These are phyloP conservation scores for Liquidambar formosana DNA, from an alignment of 164 flowering plant species.

Conservation along the genomic window DNA sequence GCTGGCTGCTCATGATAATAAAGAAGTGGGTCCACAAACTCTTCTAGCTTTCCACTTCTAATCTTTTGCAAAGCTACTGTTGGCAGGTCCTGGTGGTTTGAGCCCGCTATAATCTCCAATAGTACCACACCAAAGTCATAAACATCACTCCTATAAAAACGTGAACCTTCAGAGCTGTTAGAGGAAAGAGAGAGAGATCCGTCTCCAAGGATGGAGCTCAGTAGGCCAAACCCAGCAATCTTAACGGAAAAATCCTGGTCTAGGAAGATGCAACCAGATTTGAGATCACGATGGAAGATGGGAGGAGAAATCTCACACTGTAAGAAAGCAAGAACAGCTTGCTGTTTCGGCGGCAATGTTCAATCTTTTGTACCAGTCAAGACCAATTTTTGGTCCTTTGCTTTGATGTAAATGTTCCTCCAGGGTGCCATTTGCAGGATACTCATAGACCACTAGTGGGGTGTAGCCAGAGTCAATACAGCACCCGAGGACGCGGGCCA, in stretches of 20 bases:
- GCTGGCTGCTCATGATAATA: slow-evolving; percentile 62
- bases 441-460: slow-evolving; percentile 59
- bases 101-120: slow-evolving; percentile 65
- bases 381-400: slow-evolving; percentile 21
- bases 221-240: slow-evolving; percentile 50
- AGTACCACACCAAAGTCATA: slow-evolving; percentile 58
- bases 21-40: slow-evolving; percentile 67
- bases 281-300: slow-evolving; percentile 53
- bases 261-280: slow-evolving; percentile 48
- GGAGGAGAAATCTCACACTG: slow-evolving; percentile 62
- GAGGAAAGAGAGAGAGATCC: slow-evolving; percentile 1
- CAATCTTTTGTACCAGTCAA: slow-evolving; percentile 65
- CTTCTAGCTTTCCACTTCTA: slow-evolving; percentile 62
- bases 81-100: slow-evolving; percentile 30
- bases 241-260: slow-evolving; percentile 53
- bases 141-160: slow-evolving; percentile 41
- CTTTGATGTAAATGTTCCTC: slow-evolving; percentile 41
- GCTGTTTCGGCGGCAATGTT: slow-evolving; percentile 63
- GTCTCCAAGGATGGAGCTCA: slow-evolving; percentile 10
- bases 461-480: slow-evolving; percentile 46
- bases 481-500: slow-evolving; percentile 61
- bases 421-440: slow-evolving; percentile 59
- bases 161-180: slow-evolving; percentile 13
- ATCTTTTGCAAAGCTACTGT: slow-evolving; percentile 46
- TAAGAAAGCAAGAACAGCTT: slow-evolving; percentile 53